Base-by-base conservation (phyloP, 768 basidiomycete species). In the Lactarius indigo region DNA sequence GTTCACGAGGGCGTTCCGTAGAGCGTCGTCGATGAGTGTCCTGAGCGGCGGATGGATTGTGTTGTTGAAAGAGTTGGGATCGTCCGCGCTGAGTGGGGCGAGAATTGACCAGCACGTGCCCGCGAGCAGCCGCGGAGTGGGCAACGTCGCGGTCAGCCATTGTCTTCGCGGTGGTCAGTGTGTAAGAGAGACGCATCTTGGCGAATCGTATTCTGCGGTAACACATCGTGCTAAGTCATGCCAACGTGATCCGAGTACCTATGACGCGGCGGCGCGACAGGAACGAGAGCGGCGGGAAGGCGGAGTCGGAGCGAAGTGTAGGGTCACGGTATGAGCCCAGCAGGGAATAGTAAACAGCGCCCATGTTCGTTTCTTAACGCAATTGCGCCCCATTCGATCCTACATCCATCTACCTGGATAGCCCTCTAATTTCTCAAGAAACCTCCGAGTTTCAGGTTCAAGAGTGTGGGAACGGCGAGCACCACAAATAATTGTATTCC, bases 81-180 rank as follows among this genome's bases (percentile, higher is more conserved):
- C 28, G 23, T 47, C 59, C 3, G 60, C 55, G 28, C 56, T 66
- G 9, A 66, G n/a, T 9, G 61, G n/a, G n/a, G 65, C 55, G 50
- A 66, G 57, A 15, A 66, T 57, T 6, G 65, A 41, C 57, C 65
- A 58, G 61, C 52, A 66, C n/a, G n/a, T n/a, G n/a, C 65, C 61
- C 7, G 65, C 33, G 5, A 61, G 65, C 17, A 66, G n/a, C n/a
- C 35, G 20, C 61, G 60, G 44, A 62, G n/a, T 26, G 5, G 1
- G 26, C n/a, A 23, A 30, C 30, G 3, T 13, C 26, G 15, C 30
- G 52, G 15, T 54, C 26, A 39, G 23, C n/a, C 5, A 6, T 4
- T 33, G 7, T 33, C 4, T 5, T 35, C 35, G 35, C 35, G 35
- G 8, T 47, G 10, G 10, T 20, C 18, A 23, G 12, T 31, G 7